Conservation (phyloP, 108 stramenopile species). For the Craspedostauros australis region DNA sequence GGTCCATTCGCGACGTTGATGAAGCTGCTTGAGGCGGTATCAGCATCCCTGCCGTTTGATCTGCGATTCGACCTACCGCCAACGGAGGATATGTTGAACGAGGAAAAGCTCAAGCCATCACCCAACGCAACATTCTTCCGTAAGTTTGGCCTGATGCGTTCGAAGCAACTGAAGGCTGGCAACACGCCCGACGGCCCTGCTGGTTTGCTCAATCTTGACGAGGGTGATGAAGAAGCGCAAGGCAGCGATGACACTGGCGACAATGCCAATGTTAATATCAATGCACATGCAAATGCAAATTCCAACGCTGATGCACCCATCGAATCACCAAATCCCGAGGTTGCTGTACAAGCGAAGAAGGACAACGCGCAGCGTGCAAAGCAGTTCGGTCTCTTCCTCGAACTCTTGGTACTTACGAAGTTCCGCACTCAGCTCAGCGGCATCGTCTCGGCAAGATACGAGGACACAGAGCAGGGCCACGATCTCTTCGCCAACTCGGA, state of each 20-base stretch:
- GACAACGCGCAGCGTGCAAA: not conserved
- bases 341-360: not conserved
- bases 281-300: not conserved
- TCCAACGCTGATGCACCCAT: not conserved
- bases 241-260: not conserved
- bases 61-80: conserved; percentile 75
- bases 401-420: conserved; percentile 53
- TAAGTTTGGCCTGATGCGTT: conserved; percentile 44
- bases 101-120: conserved; percentile 62
- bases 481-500: conserved; percentile 6
- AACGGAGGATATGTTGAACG: conserved; percentile 66
- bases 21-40: conserved; percentile 77
- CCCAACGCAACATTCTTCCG: conserved; percentile 73
- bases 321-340: not conserved
- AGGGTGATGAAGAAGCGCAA: not conserved
- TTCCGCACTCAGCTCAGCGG: conserved; percentile 64
- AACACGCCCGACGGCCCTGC: no score
- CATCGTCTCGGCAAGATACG: conserved; percentile 51
- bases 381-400: conserved; percentile 55
- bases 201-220: no score
- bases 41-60: conserved; percentile 75
- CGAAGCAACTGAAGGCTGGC: conserved; percentile 9
- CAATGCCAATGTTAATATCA: not conserved
- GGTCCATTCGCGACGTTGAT: conserved; percentile 75
- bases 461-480: conserved; percentile 18